Percentiles rank a stretch among this genome's conserved stretches.
These are phyloP conservation scores for Penicillium arizonense DNA, from an alignment of 495 filamentous ascomycete species.

Conservation along the genomic window DNA sequence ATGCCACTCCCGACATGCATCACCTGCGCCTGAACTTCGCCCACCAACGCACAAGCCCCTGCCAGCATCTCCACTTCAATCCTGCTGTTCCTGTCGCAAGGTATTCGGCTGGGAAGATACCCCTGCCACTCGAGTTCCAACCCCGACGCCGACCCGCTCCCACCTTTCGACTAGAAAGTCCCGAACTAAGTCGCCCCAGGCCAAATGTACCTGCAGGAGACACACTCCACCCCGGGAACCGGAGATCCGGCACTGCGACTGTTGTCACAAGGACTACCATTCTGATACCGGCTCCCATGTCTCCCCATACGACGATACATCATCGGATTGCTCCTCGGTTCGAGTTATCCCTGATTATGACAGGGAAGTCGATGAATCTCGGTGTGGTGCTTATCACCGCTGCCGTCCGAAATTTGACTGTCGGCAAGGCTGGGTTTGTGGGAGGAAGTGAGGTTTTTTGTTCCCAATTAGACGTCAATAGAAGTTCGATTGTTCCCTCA, in stretches of 20 bases:
- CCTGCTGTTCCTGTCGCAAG: too few relatives aligned
- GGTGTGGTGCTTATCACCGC: not conserved
- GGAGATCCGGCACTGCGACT: not conserved
- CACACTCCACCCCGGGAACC: not conserved
- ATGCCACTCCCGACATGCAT: too few relatives aligned
- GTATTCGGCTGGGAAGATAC: too few relatives aligned
- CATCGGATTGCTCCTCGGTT: not conserved
- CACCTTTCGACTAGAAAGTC: not conserved
- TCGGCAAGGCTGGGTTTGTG: constrained; percentile 2
- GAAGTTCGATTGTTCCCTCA: not conserved
- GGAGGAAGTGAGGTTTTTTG: not conserved
- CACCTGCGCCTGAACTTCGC: too few relatives aligned
- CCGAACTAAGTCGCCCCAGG: not conserved
- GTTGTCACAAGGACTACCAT: not conserved
- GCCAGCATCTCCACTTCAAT: too few relatives aligned
- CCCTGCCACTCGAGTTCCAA: not conserved
- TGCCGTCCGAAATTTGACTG: constrained; percentile 3
- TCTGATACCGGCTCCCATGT: not conserved
- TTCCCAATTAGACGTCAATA: not conserved
- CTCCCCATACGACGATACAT: not conserved
- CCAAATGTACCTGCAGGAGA: not conserved
- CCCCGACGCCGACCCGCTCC: not conserved
- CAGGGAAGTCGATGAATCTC: not conserved
- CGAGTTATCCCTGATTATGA: not conserved
- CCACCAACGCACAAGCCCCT: too few relatives aligned